These are phyloP conservation scores for Ascochyta fabae DNA, from an alignment of 2,329 filamentous ascomycete genomes.

Conservation along the genomic window DNA sequence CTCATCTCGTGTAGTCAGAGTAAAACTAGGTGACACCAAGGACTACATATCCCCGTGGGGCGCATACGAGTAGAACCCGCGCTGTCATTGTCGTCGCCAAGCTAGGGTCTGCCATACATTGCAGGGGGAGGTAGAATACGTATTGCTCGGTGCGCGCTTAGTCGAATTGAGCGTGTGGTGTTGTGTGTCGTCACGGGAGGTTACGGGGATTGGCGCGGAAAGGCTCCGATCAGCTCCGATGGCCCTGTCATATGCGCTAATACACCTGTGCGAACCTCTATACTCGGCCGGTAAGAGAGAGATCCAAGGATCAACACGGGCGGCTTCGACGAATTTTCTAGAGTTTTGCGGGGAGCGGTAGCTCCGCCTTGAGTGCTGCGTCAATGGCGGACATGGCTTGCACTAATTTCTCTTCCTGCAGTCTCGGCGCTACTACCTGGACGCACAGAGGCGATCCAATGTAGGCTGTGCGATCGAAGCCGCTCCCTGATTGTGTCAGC, in stretches of 20 bases:
- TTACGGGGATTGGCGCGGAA: constrained; percentile 4
- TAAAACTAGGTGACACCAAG: neutral
- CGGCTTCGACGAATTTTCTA: constrained; percentile 8
- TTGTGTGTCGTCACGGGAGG: constrained; percentile 4
- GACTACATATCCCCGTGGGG: constrained; percentile 4
- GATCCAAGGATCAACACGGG: neutral
- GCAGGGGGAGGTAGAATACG: constrained; percentile 2
- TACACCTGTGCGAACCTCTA: constrained; percentile 1
- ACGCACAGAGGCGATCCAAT: constrained; percentile 62
- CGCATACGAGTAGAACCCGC: constrained; percentile 10
- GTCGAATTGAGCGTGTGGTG: constrained; percentile 7
- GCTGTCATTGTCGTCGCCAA: constrained; percentile 10
- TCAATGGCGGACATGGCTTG: constrained; percentile 63
- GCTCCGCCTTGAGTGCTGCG: constrained; percentile 43
- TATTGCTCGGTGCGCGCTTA: constrained; percentile 15
- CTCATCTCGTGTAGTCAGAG: neutral
- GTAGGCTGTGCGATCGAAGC: constrained; percentile 61
- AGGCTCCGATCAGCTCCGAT: neutral
- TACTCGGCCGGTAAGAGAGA: constrained; percentile 14
- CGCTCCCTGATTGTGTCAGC: constrained; percentile 44
- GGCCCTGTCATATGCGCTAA: constrained; percentile 3
- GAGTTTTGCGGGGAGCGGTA: constrained; percentile 21
- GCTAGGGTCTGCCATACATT: neutral
- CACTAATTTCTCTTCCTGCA: constrained; percentile 61
- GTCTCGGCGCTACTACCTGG: constrained; percentile 63